Conservation (phyloP, 2,329 filamentous ascomycete genomes). For the Septoria linicola region DNA sequence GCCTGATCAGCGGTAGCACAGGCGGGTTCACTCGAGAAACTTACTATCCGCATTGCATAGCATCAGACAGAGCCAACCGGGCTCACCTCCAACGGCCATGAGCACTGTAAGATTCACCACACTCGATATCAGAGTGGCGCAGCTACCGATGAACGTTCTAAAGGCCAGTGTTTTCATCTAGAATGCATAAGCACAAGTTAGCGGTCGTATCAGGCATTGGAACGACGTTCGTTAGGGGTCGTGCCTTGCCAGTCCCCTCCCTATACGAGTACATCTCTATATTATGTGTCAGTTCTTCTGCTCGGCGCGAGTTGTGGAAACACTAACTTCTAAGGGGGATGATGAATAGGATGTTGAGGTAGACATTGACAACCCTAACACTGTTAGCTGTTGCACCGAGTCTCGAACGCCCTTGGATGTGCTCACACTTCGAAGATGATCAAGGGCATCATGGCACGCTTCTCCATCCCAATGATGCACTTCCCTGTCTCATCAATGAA, state of each 20-base stretch:
- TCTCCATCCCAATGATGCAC: constrained; percentile 19
- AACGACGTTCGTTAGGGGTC: too few relatives aligned
- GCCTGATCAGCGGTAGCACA: too few relatives aligned
- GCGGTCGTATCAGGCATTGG: too few relatives aligned
- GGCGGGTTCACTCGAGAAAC: too few relatives aligned
- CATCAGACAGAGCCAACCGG: constrained; percentile 21
- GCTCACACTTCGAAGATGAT: constrained; percentile 19
- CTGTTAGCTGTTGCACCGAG: too few relatives aligned
- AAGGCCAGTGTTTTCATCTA: constrained; percentile 18
- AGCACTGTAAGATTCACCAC: constrained; percentile 21
- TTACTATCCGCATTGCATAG: constrained; percentile 21
- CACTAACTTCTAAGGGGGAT: constrained; percentile 21
- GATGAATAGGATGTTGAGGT: constrained; percentile 20
- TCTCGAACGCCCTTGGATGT: too few relatives aligned
- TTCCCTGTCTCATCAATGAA: constrained; percentile 15
- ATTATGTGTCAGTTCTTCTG: not conserved
- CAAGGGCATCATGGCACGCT: constrained; percentile 15
- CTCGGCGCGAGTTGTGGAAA: too few relatives aligned
- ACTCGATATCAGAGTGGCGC: constrained; percentile 17
- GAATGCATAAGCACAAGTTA: too few relatives aligned
- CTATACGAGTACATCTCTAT: constrained; percentile 22
- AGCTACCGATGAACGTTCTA: constrained; percentile 21
- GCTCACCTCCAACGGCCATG: constrained; percentile 16
- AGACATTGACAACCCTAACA: constrained; percentile 16
- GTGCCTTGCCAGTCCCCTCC: constrained; percentile 17